Evolutionary conservation across 257 asterid genomes (phyloP).

Genomic region (Capsicum pubescens): DNA sequence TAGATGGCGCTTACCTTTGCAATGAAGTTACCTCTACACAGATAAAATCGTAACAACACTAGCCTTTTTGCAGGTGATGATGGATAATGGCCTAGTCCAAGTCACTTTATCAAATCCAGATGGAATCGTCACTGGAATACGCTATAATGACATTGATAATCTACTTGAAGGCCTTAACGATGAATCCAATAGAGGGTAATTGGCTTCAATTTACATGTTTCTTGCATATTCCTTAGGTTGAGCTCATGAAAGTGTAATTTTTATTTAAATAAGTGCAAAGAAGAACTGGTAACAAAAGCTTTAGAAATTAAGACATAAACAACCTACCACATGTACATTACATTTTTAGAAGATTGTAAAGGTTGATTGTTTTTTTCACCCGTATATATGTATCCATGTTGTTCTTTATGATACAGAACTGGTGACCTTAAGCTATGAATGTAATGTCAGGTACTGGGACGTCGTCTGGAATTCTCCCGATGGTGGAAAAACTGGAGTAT

Average conservation of each 20-base stretch:
- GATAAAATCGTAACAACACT: background rate
- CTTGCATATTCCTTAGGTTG: conserved; percentile 7
- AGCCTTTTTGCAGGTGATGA: conserved; percentile 54
- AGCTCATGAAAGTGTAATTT: background rate
- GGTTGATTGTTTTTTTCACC: background rate
- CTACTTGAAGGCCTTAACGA: conserved; percentile 67
- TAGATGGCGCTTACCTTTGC: background rate
- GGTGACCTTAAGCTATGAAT: conserved; percentile 20
- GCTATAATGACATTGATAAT: conserved; percentile 65
- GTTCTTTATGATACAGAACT: background rate
- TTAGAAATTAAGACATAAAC: background rate
- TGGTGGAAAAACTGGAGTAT: conserved; percentile 68
- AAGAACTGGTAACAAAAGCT: too few relatives aligned
- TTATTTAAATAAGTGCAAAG: background rate
- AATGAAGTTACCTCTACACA: background rate
- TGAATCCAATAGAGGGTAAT: conserved; percentile 73
- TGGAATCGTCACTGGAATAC: conserved; percentile 67
- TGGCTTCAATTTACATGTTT: background rate
- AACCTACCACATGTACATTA: background rate
- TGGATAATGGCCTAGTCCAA: conserved; percentile 73
- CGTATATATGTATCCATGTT: background rate
- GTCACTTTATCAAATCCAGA: conserved; percentile 74
- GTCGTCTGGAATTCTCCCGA: conserved; percentile 77
- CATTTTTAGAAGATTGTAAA: background rate
- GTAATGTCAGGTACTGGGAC: conserved; percentile 75